These are phyloP conservation scores for Paraglomus occultum DNA, from an alignment of 192 early-diverging fungal species.

Conservation along the genomic window DNA sequence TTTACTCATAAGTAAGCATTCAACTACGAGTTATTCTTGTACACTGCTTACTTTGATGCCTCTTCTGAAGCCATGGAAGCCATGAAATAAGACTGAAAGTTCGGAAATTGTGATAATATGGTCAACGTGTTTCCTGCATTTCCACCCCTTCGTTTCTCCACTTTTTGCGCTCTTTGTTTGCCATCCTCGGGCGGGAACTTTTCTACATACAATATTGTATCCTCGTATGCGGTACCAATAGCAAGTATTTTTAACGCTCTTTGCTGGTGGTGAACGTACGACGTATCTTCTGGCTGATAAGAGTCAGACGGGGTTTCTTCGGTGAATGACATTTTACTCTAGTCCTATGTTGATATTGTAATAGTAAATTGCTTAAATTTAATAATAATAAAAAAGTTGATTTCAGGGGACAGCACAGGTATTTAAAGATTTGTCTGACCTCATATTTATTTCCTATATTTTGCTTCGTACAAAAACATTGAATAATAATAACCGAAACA, in stretches of 20 bases:
- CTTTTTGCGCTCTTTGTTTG: slow-evolving; percentile 52
- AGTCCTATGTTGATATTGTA: too few species aligned
- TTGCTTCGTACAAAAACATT: too few species aligned
- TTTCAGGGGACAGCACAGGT: too few species aligned
- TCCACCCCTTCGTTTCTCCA: slow-evolving; percentile 66
- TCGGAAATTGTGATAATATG: slow-evolving; percentile 53
- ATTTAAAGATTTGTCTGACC: too few species aligned
- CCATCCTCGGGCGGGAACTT: slow-evolving; percentile 58
- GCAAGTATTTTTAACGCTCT: slow-evolving; percentile 25
- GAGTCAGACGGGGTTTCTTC: too few species aligned
- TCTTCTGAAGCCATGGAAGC: slow-evolving; percentile 47
- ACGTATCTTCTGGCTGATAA: too few species aligned
- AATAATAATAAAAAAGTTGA: too few species aligned
- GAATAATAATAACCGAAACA: too few species aligned
- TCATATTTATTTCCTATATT: too few species aligned
- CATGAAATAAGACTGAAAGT: slow-evolving; percentile 45
- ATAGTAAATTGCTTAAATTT: too few species aligned
- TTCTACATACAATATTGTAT: slow-evolving; percentile 62
- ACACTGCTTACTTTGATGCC: slow-evolving; percentile 44
- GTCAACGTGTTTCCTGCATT: slow-evolving; percentile 59
- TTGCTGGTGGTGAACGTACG: not conserved
- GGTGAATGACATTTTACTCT: too few species aligned
- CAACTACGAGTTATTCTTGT: not conserved
- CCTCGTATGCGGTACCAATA: slow-evolving; percentile 58
- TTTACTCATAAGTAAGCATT: too few species aligned